These are phyloP conservation scores for Coemansia sp. DNA, from an alignment of 192 early-diverging fungal genomes.

Conservation along the genomic window DNA sequence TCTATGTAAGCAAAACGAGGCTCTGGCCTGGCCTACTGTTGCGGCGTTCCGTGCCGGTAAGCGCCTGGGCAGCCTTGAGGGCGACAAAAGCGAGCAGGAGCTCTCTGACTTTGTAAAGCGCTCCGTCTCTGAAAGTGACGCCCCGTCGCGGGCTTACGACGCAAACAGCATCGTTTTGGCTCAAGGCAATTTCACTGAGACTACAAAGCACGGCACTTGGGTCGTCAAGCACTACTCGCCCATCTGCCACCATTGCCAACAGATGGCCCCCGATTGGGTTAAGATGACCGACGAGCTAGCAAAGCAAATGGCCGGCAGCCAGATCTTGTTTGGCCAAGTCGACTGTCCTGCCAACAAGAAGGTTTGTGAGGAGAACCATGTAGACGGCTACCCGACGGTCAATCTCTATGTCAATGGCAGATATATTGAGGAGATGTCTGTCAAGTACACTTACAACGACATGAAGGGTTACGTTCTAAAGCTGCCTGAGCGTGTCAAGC, in stretches of 20 bases:
- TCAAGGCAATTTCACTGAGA: conserved; percentile 49
- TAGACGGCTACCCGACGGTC: conserved; percentile 61
- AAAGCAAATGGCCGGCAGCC: conserved; percentile 22
- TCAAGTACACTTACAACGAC: conserved; percentile 26
- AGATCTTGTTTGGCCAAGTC: conserved; percentile 67
- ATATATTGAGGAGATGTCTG: conserved; percentile 40
- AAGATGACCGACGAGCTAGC: conserved; percentile 61
- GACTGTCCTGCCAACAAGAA: conserved; percentile 66
- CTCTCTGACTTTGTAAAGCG: conserved; percentile 22
- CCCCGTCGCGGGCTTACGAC: background rate
- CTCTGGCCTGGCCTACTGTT: conserved; percentile 59
- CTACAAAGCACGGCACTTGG: conserved; percentile 66
- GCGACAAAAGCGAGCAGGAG: conserved; percentile 31
- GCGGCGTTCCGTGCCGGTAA: conserved; percentile 49
- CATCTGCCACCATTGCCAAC: conserved; percentile 81
- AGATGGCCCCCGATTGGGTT: conserved; percentile 76
- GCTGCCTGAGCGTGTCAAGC: conserved; percentile 23
- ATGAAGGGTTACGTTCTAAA: conserved; percentile 50
- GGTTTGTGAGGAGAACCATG: conserved; percentile 61
- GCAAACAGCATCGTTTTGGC: conserved; percentile 56
- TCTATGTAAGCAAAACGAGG: conserved; percentile 59
- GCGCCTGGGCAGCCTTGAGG: conserved; percentile 13
- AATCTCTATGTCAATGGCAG: conserved; percentile 55
- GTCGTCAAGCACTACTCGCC: conserved; percentile 89
- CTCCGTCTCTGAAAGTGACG: background rate